Evolutionary conservation across 306 rosid species (phyloP), one percentile per base, ranked within the genome.

Genomic region (Gillenia trifoliata): DNA sequence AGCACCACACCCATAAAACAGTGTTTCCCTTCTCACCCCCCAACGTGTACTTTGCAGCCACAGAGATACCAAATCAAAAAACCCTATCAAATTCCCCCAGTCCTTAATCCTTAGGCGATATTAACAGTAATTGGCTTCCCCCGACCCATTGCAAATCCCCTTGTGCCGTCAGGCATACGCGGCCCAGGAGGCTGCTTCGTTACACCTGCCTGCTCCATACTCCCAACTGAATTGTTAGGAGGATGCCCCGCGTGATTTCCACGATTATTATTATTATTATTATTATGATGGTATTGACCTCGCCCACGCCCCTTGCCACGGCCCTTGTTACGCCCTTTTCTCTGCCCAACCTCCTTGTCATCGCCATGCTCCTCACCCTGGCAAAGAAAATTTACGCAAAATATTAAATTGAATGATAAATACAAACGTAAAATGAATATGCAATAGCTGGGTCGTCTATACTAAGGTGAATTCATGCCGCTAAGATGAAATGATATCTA

Each of bases 81-180:
- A 41, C 65, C n/a, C 33, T 45, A 26, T 25, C 23, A 8, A 60
- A 54, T 36, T 15, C 52, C 30, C 41, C 56, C 33, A 43, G 15
- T 45, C 34, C 66, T 82, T 77, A 81, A 10, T 55, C 31, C 29
- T 83, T 79, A 83, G 38, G 83, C 82, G 83, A 84, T 84, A 83
- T 89, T 85, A 86, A 85, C 94, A 81, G 89, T 76, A 60, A 91
- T 63, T 4, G 86, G 89, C 86, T 86, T 94, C 68, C 97, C 99
- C 83, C 99, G 83, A 56, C 99, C 99, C 95, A 89, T 79, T 7
- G 93, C 87, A 77, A 94, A 94, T 77, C 99, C 99, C 85, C 88
- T 92, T 13, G 99, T 94, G 23, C 99, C 99, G 59, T 94, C 96
- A 0, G 99, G 99, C 99, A 94, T 94, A 13, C 99, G 93, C 4